These are phyloP conservation scores for Elongisporangium anandrum DNA, from an alignment of 352 stramenopile genomes.

Conservation along the genomic window DNA sequence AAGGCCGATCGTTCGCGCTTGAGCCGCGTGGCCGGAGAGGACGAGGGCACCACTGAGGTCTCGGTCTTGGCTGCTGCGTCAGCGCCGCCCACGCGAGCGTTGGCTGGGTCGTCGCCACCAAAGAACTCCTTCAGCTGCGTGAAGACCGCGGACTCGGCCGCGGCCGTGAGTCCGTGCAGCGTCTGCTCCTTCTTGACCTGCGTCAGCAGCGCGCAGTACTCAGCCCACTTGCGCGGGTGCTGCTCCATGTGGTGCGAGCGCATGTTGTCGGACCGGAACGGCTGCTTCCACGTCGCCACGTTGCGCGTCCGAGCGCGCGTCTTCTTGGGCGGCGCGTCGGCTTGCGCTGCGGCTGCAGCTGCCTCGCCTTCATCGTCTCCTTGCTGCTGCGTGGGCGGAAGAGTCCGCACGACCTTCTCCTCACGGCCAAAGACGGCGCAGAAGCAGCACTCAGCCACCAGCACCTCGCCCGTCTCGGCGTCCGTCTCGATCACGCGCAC, in stretches of 20 bases:
- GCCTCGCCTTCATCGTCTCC: neutral
- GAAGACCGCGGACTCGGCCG: slow-evolving; percentile 2
- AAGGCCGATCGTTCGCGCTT: neutral
- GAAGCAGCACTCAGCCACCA: slow-evolving; percentile 29
- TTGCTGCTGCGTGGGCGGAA: slow-evolving; percentile 3
- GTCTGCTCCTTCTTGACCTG: slow-evolving; percentile 15
- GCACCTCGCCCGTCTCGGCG: slow-evolving; percentile 20
- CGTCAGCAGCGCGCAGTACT: slow-evolving; percentile 23
- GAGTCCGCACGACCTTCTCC: neutral
- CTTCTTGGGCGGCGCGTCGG: slow-evolving; percentile 7
- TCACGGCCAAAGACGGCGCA: slow-evolving; percentile 35
- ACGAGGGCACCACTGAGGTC: neutral
- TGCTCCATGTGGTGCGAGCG: slow-evolving; percentile 31
- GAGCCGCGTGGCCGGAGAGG: neutral
- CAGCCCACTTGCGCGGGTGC: slow-evolving; percentile 23
- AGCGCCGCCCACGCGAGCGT: neutral
- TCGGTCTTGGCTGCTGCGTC: neutral
- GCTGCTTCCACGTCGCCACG: slow-evolving; percentile 26
- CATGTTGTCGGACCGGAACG: slow-evolving; percentile 41
- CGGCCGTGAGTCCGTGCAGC: slow-evolving; percentile 4
- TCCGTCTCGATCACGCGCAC: slow-evolving; percentile 23
- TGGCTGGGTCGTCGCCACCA: neutral
- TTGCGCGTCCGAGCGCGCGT: slow-evolving; percentile 24
- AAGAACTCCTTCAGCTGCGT: neutral
- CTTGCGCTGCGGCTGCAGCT: neutral